Evolutionary conservation across 305 asterid species (phyloP).

Genomic region (Fraxinus floribunda): DNA sequence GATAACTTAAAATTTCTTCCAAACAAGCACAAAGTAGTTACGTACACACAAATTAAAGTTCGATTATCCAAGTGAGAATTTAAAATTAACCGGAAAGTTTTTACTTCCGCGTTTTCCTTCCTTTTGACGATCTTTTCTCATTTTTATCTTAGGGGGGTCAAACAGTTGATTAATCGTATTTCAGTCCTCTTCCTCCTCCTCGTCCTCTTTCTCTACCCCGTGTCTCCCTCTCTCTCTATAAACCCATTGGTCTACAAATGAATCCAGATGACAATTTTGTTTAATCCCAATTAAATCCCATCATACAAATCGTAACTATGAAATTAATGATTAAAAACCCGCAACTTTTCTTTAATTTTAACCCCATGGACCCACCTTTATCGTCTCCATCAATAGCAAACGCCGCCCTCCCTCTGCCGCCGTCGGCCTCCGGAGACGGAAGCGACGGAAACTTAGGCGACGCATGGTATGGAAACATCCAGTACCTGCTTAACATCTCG

Average conservation of each 20-base stretch:
- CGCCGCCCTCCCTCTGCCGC: constrained; percentile 50
- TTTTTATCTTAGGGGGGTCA: neutral
- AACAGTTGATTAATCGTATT: neutral
- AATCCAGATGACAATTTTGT: constrained; percentile 3
- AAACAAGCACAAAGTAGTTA: too few relatives aligned
- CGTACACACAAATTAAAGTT: constrained; percentile 16
- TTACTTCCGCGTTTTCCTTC: neutral
- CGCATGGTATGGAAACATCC: constrained; percentile 95
- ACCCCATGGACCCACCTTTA: constrained; percentile 39
- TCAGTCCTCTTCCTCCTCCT: neutral
- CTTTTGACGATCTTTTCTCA: neutral
- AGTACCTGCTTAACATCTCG: constrained; percentile 83
- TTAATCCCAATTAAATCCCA: constrained; percentile 22
- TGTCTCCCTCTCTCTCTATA: neutral
- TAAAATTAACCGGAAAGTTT: neutral
- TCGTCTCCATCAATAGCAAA: constrained; percentile 33
- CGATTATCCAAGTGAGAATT: neutral
- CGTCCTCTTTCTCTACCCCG: neutral
- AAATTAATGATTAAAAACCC: constrained; percentile 25
- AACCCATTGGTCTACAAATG: constrained; percentile 20
- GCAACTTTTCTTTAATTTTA: constrained; percentile 17
- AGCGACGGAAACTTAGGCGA: constrained; percentile 50
- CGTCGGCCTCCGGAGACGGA: constrained; percentile 46
- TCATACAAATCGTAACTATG: constrained; percentile 14
- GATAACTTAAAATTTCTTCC: too few relatives aligned